Evolutionary conservation across 768 basidiomycete species (phyloP).

Genomic region (Lactifluus pinguis): DNA sequence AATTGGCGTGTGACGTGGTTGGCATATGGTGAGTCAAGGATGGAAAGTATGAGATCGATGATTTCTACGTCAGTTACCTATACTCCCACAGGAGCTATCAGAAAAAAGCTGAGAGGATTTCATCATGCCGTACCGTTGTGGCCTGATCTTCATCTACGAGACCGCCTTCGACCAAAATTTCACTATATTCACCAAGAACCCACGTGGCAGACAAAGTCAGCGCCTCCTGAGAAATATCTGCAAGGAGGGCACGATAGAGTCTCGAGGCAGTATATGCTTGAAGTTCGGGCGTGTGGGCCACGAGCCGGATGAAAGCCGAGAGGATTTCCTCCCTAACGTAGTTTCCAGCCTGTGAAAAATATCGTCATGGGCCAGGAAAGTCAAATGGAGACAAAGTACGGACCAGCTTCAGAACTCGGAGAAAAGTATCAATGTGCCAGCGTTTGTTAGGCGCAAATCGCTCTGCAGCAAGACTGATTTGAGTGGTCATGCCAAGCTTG

Average conservation of each 20-base stretch:
- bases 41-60: slow-evolving; percentile 76
- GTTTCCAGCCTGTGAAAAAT: slow-evolving; percentile 73
- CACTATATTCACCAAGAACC: slow-evolving; percentile 96
- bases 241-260: slow-evolving; percentile 76
- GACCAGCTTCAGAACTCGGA: slow-evolving; percentile 86
- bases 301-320: slow-evolving; percentile 90
- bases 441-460: slow-evolving; percentile 95
- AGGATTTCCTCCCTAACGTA: slow-evolving; percentile 95
- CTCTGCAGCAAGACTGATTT: slow-evolving; percentile 92
- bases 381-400: slow-evolving; percentile 23
- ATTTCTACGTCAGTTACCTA: slow-evolving; percentile 77
- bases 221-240: slow-evolving; percentile 94
- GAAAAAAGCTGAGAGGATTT: not conserved
- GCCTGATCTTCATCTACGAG: slow-evolving; percentile 68
- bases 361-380: not conserved
- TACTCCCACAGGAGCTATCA: not conserved
- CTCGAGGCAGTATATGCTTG: slow-evolving; percentile 93
- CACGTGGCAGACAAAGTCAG: slow-evolving; percentile 89
- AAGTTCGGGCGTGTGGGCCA: slow-evolving; percentile 93
- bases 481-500: slow-evolving; percentile 95
- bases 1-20: slow-evolving; percentile 90
- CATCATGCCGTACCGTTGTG: slow-evolving; percentile 41
- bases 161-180: slow-evolving; percentile 79
- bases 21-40: slow-evolving; percentile 88
- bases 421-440: slow-evolving; percentile 98